Conservation (phyloP, 1,284 basidiomycete species). For the Coniophora puteana region DNA sequence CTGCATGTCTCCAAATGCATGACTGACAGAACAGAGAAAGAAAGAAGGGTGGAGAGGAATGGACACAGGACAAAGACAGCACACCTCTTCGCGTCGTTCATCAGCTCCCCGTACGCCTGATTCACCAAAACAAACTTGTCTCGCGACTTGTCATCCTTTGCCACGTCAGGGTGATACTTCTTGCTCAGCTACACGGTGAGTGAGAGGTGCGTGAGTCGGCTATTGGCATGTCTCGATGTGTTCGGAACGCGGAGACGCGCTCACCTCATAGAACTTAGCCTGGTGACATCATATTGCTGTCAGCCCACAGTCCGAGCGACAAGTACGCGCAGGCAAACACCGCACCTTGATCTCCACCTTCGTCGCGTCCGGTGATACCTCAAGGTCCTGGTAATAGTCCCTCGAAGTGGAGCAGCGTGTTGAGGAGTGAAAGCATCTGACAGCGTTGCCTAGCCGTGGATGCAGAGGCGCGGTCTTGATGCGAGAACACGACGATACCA, state of each 20-base stretch:
- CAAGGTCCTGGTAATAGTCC: conserved; percentile 41
- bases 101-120: conserved; percentile 44
- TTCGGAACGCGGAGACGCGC: not conserved
- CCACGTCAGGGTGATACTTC: conserved; percentile 44
- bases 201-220: too few species aligned
- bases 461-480: too few species aligned
- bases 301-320: conserved; percentile 8
- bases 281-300: conserved; percentile 9
- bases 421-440: too few species aligned
- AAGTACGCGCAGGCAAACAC: not conserved
- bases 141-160: conserved; percentile 34
- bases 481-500: too few species aligned
- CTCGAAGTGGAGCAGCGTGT: too few species aligned
- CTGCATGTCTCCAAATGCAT: too few species aligned
- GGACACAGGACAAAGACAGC: conserved; percentile 13
- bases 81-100: conserved; percentile 44
- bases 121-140: conserved; percentile 43
- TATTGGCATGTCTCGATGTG: too few species aligned
- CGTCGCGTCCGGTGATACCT: conserved; percentile 37
- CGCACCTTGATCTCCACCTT: conserved; percentile 45
- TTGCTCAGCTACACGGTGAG: conserved; percentile 53
- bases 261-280: conserved; percentile 47
- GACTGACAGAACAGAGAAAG: too few species aligned
- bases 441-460: too few species aligned
- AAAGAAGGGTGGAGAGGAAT: not conserved